Conservation (phyloP, 345 rosid genomes). For the Barbarea vulgaris region DNA sequence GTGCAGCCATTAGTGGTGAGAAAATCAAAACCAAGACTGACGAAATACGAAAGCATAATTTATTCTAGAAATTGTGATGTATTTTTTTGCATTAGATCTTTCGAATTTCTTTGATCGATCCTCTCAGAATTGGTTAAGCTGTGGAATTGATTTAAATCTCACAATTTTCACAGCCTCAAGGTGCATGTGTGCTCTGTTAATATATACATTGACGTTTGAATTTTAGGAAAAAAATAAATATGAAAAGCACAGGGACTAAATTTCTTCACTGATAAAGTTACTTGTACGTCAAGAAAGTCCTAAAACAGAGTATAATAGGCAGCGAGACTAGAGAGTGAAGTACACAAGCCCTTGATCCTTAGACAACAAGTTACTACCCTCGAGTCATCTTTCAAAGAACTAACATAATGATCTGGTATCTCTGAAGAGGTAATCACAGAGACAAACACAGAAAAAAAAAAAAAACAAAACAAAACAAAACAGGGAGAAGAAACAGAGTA, state of each 20-base stretch:
- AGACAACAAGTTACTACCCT: not conserved
- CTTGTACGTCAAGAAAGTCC: not conserved
- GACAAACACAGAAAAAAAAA: not conserved
- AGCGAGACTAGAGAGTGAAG: not conserved
- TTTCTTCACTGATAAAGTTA: not conserved
- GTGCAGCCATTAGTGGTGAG: no score
- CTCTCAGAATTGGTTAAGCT: not conserved
- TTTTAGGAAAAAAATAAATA: not conserved
- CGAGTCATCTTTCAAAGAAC: not conserved
- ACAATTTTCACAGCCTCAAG: not conserved
- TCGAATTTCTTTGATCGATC: not conserved
- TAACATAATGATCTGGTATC: not conserved
- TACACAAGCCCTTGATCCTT: not conserved
- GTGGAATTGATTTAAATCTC: not conserved
- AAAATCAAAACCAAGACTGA: no score
- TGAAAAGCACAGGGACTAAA: not conserved
- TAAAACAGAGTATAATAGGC: not conserved
- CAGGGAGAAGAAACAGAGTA: not conserved
- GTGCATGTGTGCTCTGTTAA: not conserved
- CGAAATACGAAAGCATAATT: no score
- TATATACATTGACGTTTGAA: not conserved
- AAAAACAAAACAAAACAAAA: no score
- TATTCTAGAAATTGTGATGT: not conserved
- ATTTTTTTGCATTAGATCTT: not conserved
- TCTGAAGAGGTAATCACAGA: conserved; percentile 4